A percentile compares a stretch with the other conserved stretches of the same genome.
phyloP scores from a whole-genome alignment of 768 basidiomycete genomes.

The Hydnum rufescens region DNA sequence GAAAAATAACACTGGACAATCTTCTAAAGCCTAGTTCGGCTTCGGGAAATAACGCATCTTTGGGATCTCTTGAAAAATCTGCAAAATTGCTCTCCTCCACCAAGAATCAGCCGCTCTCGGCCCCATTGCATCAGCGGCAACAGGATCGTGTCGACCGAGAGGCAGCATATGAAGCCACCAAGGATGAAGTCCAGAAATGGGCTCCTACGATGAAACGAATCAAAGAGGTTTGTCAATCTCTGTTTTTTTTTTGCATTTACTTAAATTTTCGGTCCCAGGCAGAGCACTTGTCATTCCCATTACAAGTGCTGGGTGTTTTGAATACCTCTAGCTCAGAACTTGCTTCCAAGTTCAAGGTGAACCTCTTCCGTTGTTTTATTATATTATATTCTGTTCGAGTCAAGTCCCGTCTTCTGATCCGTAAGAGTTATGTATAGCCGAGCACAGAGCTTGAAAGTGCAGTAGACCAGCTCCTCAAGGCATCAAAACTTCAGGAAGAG shows the following conservation, averaged over 20 bases:
- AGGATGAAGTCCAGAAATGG: constrained; percentile 88
- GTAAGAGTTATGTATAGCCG: constrained; percentile 31
- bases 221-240: constrained; percentile 40
- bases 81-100: constrained; percentile 41
- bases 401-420: too few species aligned
- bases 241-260: constrained; percentile 16
- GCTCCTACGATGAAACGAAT: constrained; percentile 78
- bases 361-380: too few species aligned
- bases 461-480: constrained; percentile 58
- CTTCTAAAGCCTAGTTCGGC: constrained; percentile 50
- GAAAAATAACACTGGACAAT: constrained; percentile 46
- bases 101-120: constrained; percentile 45
- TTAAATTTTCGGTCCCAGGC: constrained; percentile 30
- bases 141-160: constrained; percentile 84
- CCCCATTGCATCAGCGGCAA: constrained; percentile 67
- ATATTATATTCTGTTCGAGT: too few species aligned
- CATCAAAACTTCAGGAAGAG: constrained; percentile 65
- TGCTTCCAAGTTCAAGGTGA: constrained; percentile 67
- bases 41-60: constrained; percentile 25
- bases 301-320: constrained; percentile 39
- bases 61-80: constrained; percentile 46
- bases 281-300: constrained; percentile 70
- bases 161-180: constrained; percentile 88
- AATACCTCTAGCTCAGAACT: constrained; percentile 55
- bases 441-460: constrained; percentile 69